phyloP scores from a whole-genome alignment of 148 eudicot species.

The Rhododendron ovatum region DNA sequence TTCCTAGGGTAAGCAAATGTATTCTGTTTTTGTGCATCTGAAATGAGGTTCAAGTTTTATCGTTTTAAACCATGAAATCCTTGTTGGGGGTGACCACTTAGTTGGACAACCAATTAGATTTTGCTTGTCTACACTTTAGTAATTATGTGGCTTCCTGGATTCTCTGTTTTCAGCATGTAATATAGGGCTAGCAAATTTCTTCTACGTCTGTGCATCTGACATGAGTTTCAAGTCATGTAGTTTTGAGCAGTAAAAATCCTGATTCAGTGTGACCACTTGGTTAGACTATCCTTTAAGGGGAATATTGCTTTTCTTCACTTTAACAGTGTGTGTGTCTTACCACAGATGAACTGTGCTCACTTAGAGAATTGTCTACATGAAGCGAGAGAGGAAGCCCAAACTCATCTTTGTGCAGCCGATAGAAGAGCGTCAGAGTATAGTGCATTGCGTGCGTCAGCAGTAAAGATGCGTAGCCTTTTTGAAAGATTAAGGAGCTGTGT shows the following conservation, averaged over 20 bases:
- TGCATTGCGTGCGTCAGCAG: conserved; percentile 75
- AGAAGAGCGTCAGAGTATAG: conserved; percentile 85
- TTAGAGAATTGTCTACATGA: conserved; percentile 93
- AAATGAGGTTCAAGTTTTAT: neutral
- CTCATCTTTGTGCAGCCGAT: conserved; percentile 91
- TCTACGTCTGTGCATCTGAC: neutral
- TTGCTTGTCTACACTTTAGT: neutral
- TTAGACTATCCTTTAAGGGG: neutral
- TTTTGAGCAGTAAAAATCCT: neutral
- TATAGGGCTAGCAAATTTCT: neutral
- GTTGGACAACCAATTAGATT: neutral
- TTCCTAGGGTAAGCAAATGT: neutral
- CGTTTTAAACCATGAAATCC: neutral
- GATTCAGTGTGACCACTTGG: neutral
- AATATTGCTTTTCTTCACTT: neutral
- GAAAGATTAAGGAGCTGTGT: conserved; percentile 73
- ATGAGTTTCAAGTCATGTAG: neutral
- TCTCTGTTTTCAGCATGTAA: neutral
- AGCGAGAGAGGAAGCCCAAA: conserved; percentile 97
- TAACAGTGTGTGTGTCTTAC: conserved; percentile 4
- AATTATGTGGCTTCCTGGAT: neutral
- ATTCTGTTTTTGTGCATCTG: neutral
- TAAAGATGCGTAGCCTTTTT: conserved; percentile 83
- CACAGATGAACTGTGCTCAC: conserved; percentile 97
- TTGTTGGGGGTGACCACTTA: neutral